A percentile compares a stretch with the other conserved stretches of the same genome.
Evolutionary conservation across 768 basidiomycete species (phyloP).

Genomic region (Butyriboletus loyo): DNA sequence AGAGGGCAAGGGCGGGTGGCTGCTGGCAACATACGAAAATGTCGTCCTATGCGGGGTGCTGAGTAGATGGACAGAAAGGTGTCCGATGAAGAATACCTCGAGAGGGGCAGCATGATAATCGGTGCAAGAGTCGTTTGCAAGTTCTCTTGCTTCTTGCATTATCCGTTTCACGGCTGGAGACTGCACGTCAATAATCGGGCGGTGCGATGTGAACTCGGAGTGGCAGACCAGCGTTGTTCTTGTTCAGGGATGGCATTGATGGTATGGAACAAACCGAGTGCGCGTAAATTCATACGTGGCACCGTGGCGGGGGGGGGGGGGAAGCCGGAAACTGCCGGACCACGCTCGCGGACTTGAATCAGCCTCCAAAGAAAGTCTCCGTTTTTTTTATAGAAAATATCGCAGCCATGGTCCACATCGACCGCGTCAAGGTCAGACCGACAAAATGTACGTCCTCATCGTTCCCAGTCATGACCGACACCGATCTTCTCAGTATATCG

Average conservation of each 20-base stretch:
- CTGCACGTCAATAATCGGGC: neutral
- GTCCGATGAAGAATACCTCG: constrained; percentile 51
- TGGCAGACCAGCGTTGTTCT: constrained; percentile 80
- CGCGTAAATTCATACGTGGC: constrained; percentile 13
- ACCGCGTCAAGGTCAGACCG: constrained; percentile 77
- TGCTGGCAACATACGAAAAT: constrained; percentile 64
- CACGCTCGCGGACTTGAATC: constrained; percentile 8
- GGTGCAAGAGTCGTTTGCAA: constrained; percentile 77
- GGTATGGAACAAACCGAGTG: too few species aligned
- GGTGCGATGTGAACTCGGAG: neutral
- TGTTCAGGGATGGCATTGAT: constrained; percentile 58
- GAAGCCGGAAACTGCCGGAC: constrained; percentile 15
- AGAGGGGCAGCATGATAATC: constrained; percentile 82
- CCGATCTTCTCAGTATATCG: constrained; percentile 2
- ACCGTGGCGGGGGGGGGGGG: too few species aligned
- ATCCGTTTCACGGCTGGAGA: constrained; percentile 86
- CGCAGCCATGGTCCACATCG: constrained; percentile 60
- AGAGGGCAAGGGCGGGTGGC: constrained; percentile 15
- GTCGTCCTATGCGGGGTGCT: constrained; percentile 56
- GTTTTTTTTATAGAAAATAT: neutral
- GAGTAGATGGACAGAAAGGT: constrained; percentile 5
- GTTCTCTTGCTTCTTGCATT: constrained; percentile 92
- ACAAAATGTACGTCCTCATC: constrained; percentile 54
- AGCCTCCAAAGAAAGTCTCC: neutral
- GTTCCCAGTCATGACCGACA: neutral